Evolutionary conservation across 192 early-diverging fungal genomes (phyloP), one percentile per base, ranked within the genome.

Genomic region (Pilaira anomala): DNA sequence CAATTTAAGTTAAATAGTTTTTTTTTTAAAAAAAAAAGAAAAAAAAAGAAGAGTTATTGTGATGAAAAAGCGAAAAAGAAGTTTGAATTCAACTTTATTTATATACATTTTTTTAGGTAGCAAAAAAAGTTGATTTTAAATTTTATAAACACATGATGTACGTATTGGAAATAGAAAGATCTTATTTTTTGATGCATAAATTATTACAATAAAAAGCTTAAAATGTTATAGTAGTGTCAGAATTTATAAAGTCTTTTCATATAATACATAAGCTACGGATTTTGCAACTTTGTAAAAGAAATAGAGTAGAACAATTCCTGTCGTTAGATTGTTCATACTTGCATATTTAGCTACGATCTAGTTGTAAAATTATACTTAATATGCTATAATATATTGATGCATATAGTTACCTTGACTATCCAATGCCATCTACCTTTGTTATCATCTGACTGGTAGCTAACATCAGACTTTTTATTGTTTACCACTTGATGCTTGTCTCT

Each of bases 321-420:
- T 72, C 45, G 66, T 55, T 18, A 72, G 18, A n/a, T n/a, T n/a
- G 60, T 72, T 72, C 40, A 72, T 42, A 48, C 52, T 60, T 5
- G 70, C 64, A 48, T 72, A 65, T 41, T 62, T 72, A 21, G 36
- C 19, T 7, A 64, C 70, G 39, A 53, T 64, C 64, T 66, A 54
- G 14, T 28, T n/a, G 19, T 21, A 24, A 24, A n/a, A 8, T 7
- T 14, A 14, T 28, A 36, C 11, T 36, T 36, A 36, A 36, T 53
- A 53, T 5, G 11, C 4, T 60, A 11, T 36, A 36, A 36, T 53
- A 53, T 5, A 26, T n/a, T 60, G 18, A 22, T 28, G 5, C 3
- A 25, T 45, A 19, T 12, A 26, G 8, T 28, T 28, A 46, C 45
- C 19, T 44, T 61, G 19, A 26, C n/a, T 3, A 54, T 60, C 55